Evolutionary conservation across 2,329 filamentous ascomycete species (phyloP).

Genomic region (Diaporthe destruens): DNA sequence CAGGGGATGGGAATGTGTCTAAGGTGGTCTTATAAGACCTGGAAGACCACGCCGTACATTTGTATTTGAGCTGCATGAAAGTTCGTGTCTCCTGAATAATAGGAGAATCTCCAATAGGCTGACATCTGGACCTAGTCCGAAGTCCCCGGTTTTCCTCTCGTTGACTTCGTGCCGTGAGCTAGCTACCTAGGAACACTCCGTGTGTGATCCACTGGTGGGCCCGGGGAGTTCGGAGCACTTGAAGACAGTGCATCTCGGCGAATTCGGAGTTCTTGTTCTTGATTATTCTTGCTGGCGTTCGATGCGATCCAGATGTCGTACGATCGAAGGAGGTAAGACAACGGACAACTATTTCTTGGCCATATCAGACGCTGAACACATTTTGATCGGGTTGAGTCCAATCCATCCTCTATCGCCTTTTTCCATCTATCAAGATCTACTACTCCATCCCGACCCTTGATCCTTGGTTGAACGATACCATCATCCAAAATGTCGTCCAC

Average conservation of each 20-base stretch:
- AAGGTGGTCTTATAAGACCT: background rate
- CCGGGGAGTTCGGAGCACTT: background rate
- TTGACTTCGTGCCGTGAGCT: background rate
- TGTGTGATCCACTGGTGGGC: background rate
- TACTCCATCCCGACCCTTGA: background rate
- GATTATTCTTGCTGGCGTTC: background rate
- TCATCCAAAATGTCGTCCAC: constrained; percentile 4
- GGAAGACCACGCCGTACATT: background rate
- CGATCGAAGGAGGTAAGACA: background rate
- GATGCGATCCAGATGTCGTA: background rate
- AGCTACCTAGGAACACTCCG: background rate
- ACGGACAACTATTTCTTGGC: background rate
- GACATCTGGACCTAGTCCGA: background rate
- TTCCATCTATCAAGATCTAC: too few relatives aligned
- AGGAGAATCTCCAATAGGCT: background rate
- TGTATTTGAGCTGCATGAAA: background rate
- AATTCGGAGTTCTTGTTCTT: background rate
- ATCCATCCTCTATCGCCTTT: background rate
- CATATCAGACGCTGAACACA: background rate
- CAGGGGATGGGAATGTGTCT: background rate
- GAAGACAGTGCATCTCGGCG: background rate
- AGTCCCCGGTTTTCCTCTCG: background rate
- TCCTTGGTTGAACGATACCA: background rate
- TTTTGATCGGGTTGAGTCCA: too few relatives aligned
- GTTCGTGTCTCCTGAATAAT: background rate